These are phyloP conservation scores for Myrmaecium sp. DNA, from an alignment of 2,329 filamentous ascomycete genomes.

Conservation along the genomic window DNA sequence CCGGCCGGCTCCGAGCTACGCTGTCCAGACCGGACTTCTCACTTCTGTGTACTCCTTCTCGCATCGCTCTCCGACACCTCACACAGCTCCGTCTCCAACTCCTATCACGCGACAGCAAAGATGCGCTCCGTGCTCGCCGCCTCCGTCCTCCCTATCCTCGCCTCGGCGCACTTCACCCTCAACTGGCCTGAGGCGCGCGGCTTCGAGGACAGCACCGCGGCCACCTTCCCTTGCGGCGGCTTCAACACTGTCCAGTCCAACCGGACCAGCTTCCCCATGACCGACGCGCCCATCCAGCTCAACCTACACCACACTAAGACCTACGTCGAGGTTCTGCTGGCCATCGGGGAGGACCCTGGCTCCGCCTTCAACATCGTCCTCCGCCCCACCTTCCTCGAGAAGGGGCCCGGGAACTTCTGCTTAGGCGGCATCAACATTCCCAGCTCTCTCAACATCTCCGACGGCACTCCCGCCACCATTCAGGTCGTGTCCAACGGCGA, in stretches of 20 bases:
- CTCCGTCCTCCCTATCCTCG: conserved; percentile 25
- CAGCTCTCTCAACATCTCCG: conserved; percentile 30
- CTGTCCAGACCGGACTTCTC: no score
- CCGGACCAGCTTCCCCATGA: conserved; percentile 32
- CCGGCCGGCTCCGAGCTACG: no score
- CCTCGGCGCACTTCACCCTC: conserved; percentile 39
- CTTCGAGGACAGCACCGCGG: conserved; percentile 29
- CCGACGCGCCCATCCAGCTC: conserved; percentile 33
- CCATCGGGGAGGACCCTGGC: conserved; percentile 33
- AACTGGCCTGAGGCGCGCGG: conserved; percentile 35
- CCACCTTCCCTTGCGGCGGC: conserved; percentile 34
- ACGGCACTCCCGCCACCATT: conserved; percentile 48
- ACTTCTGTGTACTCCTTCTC: conserved; percentile 1
- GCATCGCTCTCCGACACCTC: no score
- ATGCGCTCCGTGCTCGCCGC: conserved; percentile 19
- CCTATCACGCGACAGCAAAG: conserved; percentile 5
- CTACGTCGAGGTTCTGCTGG: conserved; percentile 36
- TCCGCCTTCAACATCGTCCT: conserved; percentile 55
- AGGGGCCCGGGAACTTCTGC: conserved; percentile 50
- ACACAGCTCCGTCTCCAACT: background rate
- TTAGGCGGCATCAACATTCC: conserved; percentile 42
- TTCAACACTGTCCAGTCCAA: conserved; percentile 24
- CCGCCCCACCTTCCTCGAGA: conserved; percentile 40
- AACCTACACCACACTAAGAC: conserved; percentile 35
- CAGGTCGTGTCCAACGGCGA: conserved; percentile 52